Evolutionary conservation across 805 yeast species (phyloP).

Genomic region (Wickerhamomyces bovis): DNA sequence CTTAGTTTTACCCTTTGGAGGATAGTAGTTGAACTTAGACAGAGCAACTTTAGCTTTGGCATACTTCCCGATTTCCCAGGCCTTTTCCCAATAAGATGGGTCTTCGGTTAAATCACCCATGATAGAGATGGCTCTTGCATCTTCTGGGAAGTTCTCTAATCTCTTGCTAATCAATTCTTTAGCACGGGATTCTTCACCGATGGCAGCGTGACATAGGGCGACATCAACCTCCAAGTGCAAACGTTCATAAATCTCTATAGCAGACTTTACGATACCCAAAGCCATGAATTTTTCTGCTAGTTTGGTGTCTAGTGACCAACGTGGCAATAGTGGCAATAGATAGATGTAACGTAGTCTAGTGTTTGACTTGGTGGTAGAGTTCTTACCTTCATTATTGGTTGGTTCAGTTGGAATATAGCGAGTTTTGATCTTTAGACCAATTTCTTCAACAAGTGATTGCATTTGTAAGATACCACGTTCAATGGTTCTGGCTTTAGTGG

Average conservation of each 20-base stretch:
- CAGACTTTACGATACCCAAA: slow-evolving; percentile 78
- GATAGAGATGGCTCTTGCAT: slow-evolving; percentile 78
- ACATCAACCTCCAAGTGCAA: slow-evolving; percentile 72
- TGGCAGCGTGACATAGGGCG: slow-evolving; percentile 86
- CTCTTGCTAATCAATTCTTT: slow-evolving; percentile 49
- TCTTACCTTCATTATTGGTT: slow-evolving; percentile 18
- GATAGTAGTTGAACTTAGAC: slow-evolving; percentile 63
- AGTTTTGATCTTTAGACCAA: slow-evolving; percentile 60
- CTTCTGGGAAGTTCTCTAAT: slow-evolving; percentile 53
- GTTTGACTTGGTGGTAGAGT: slow-evolving; percentile 18
- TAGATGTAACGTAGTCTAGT: slow-evolving; percentile 66
- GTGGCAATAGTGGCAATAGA: slow-evolving; percentile 70
- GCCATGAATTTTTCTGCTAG: slow-evolving; percentile 85
- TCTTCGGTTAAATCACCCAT: slow-evolving; percentile 81
- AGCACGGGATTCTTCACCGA: slow-evolving; percentile 68
- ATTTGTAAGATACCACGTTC: slow-evolving; percentile 93
- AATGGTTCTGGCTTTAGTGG: slow-evolving; percentile 74
- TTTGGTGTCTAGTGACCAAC: slow-evolving; percentile 76
- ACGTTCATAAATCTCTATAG: slow-evolving; percentile 83
- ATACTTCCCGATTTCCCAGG: slow-evolving; percentile 84
- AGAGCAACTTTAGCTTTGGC: slow-evolving; percentile 82
- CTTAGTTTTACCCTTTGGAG: slow-evolving; percentile 54
- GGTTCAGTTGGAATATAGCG: slow-evolving; percentile 42
- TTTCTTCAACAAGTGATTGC: slow-evolving; percentile 85
- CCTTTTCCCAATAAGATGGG: slow-evolving; percentile 70